These are phyloP conservation scores for Phytophthora macrochlamydospora DNA, from an alignment of 352 stramenopile genomes.

Conservation along the genomic window DNA sequence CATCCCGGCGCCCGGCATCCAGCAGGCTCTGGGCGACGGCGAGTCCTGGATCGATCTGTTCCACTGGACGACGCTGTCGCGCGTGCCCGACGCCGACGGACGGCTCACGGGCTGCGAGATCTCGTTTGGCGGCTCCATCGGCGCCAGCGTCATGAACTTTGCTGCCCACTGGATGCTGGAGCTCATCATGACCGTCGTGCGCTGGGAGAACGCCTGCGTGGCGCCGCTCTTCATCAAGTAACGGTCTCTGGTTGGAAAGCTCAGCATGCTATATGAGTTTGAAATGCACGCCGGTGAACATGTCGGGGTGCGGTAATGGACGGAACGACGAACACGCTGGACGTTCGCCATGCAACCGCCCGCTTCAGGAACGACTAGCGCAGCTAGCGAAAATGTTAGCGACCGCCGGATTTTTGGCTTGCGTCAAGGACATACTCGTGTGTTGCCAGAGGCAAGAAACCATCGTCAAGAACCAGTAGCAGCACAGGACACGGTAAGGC, in stretches of 20 bases:
- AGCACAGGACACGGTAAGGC: no score
- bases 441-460: no score
- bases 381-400: no score
- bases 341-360: no score
- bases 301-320: no score
- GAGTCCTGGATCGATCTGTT: constrained; percentile 73
- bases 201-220: constrained; percentile 67
- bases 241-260: background rate
- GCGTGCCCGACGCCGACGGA: constrained; percentile 28
- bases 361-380: no score
- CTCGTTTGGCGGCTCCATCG: constrained; percentile 61
- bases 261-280: no score
- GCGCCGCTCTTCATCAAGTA: constrained; percentile 57
- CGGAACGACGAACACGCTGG: no score
- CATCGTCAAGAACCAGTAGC: no score
- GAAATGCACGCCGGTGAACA: no score
- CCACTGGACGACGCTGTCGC: constrained; percentile 60
- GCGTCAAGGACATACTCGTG: no score
- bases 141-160: constrained; percentile 61
- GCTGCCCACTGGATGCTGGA: constrained; percentile 80
- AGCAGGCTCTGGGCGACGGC: constrained; percentile 49
- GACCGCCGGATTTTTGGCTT: no score
- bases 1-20: constrained; percentile 54
- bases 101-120: constrained; percentile 34
- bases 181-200: constrained; percentile 73